Percentiles rank a stretch among this genome's conserved stretches.
phyloP scores from a whole-genome alignment of 768 basidiomycete species.

The Kwoniella pini region DNA sequence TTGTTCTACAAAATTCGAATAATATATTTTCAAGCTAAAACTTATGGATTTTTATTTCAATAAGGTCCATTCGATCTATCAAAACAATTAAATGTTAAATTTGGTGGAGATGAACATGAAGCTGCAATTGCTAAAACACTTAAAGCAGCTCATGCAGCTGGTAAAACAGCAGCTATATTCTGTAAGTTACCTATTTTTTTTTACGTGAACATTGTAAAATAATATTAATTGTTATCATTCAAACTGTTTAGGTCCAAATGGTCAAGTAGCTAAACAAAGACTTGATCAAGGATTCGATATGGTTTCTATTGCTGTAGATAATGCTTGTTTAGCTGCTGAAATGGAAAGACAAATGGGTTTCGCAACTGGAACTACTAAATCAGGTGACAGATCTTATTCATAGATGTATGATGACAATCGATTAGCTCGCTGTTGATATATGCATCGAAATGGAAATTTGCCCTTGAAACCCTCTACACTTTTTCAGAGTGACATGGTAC shows the following conservation, averaged over 20 bases:
- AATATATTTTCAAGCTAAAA: too few species aligned
- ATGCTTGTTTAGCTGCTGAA: slow-evolving; percentile 20
- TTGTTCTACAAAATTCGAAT: too few species aligned
- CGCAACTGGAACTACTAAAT: slow-evolving; percentile 13
- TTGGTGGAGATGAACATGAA: slow-evolving; percentile 51
- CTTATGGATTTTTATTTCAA: background rate
- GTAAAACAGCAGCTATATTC: slow-evolving; percentile 53
- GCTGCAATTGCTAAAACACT: slow-evolving; percentile 52
- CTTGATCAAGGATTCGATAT: slow-evolving; percentile 51
- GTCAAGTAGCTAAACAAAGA: slow-evolving; percentile 37
- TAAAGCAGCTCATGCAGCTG: slow-evolving; percentile 50
- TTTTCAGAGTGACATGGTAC: too few species aligned
- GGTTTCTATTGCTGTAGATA: slow-evolving; percentile 40
- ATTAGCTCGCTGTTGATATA: too few species aligned
- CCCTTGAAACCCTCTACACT: too few species aligned
- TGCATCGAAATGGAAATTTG: too few species aligned
- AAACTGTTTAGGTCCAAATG: slow-evolving; percentile 41
- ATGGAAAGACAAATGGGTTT: slow-evolving; percentile 23
- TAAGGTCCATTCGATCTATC: slow-evolving; percentile 53
- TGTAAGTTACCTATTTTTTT: slow-evolving; percentile 32
- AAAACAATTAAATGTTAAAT: slow-evolving; percentile 47
- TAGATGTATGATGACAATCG: background rate
- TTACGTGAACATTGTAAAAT: too few species aligned
- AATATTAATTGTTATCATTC: too few species aligned
- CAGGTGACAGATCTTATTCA: slow-evolving; percentile 19